Base-by-base conservation (phyloP, 1,284 basidiomycete species). In the Ustilago esculenta region DNA sequence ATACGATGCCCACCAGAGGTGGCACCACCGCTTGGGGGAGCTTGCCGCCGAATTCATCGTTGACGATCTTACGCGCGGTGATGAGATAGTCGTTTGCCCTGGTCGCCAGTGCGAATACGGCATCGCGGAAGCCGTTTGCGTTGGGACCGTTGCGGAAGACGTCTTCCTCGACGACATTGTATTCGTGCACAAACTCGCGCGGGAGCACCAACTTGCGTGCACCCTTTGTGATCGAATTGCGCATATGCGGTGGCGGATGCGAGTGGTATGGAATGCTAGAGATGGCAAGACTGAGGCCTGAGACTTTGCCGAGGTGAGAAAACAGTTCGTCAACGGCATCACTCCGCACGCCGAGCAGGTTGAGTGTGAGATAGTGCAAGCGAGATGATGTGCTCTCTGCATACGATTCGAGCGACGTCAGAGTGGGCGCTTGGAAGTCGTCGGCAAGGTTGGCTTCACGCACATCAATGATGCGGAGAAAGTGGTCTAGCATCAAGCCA, bases 81-180 rank as follows among this genome's bases (percentile, higher is more conserved):
- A 90, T 85, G 66, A 97, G 82, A 82, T 97, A 90, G 83, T 95
- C 92, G 84, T 95, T 93, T 34, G 92, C 94, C 17, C 91, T 83
- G 10, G 90, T 92, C 15, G 94, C 94, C 80, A 95, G 89, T 77
- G 93, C 90, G 80, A 89, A 96, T 30, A 92, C 89, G 0, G 92
- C 92, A 58, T 87, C 86, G 37, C 76, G 77, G 58, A 90, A 87
- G 34, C 87, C 88, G 41, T 85, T 81, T 39, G 90, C 90, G 17
- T 85, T 82, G 9, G 86, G 85, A 1, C 91, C 90, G 36, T 85
- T 85, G 29, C 90, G 86, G 80, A 93, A 90, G 10, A 96, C 89
- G 24, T 93, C 90, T 81, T 96, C 92, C 80, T 95, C 92, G 41
- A 87, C 88, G 11, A 96, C 89, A 8, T 88, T 86, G 76, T 93